Evolutionary conservation across 345 rosid genomes (phyloP).

Genomic region (Turnera subulata): DNA sequence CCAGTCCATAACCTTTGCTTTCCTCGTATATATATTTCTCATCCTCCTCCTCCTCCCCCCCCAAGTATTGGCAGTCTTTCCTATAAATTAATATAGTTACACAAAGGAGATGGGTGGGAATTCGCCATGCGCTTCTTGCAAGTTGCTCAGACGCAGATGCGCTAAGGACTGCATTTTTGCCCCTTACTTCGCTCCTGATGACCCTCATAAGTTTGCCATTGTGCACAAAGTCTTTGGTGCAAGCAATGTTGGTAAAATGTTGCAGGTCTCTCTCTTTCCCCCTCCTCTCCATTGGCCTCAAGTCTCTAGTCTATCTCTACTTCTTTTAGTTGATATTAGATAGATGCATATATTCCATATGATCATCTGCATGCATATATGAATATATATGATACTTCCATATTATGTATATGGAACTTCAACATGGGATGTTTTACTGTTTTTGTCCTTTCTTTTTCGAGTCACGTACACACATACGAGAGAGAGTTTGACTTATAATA

Average conservation of each 20-base stretch:
- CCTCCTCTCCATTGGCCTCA: neutral
- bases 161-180: slow-evolving; percentile 81
- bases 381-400: too few species aligned
- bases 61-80: neutral
- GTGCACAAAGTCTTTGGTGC: slow-evolving; percentile 92
- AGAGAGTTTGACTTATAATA: too few species aligned
- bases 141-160: slow-evolving; percentile 70
- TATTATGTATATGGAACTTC: too few species aligned
- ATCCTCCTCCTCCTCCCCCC: too few species aligned
- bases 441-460: too few species aligned
- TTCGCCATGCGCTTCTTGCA: slow-evolving; percentile 88
- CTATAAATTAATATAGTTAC: too few species aligned
- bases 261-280: slow-evolving; percentile 45
- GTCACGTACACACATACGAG: too few species aligned
- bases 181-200: slow-evolving; percentile 82
- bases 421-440: too few species aligned
- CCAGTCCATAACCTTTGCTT: slow-evolving; percentile 35
- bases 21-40: slow-evolving; percentile 6
- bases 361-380: too few species aligned
- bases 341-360: too few species aligned
- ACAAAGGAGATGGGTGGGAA: slow-evolving; percentile 48
- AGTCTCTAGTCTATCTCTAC: too few species aligned
- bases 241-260: slow-evolving; percentile 83
- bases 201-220: slow-evolving; percentile 73
- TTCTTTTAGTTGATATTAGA: too few species aligned